These are phyloP conservation scores for Ambrosiella beaveri DNA, from an alignment of 2,329 filamentous ascomycete genomes.

Conservation along the genomic window DNA sequence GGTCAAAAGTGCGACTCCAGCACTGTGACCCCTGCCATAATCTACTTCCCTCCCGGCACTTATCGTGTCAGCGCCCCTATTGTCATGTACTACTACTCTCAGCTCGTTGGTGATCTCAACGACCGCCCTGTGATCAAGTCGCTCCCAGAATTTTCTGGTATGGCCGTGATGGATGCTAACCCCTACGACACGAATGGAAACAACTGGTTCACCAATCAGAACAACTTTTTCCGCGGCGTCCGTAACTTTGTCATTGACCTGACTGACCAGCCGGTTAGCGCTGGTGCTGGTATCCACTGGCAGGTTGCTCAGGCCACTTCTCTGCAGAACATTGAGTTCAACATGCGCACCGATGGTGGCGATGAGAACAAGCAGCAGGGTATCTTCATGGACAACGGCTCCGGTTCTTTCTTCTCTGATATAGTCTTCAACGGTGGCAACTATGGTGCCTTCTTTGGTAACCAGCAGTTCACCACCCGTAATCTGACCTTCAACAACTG, in stretches of 20 bases:
- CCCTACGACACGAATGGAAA: constrained; percentile 54
- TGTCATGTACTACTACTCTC: constrained; percentile 80
- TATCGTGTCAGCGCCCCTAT: constrained; percentile 70
- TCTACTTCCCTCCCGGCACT: constrained; percentile 83
- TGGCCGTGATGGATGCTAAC: constrained; percentile 77
- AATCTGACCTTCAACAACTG: constrained; percentile 70
- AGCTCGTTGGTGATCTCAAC: constrained; percentile 68
- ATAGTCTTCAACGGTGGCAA: constrained; percentile 69
- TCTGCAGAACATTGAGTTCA: constrained; percentile 65
- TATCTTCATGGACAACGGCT: constrained; percentile 74
- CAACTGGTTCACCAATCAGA: constrained; percentile 68
- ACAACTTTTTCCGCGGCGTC: constrained; percentile 70
- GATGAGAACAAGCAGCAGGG: constrained; percentile 53
- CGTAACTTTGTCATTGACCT: constrained; percentile 70
- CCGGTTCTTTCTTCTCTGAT: constrained; percentile 69
- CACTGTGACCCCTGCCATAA: constrained; percentile 66
- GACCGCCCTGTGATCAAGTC: constrained; percentile 61
- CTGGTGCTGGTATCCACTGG: constrained; percentile 63
- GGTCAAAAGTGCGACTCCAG: constrained; percentile 66
- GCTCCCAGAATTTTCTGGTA: constrained; percentile 55
- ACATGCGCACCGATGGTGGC: constrained; percentile 53
- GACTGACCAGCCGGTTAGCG: constrained; percentile 41
- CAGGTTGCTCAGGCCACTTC: constrained; percentile 72
- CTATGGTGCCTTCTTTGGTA: constrained; percentile 63
- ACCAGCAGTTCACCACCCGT: constrained; percentile 73